Base-by-base conservation (phyloP, 345 rosid genomes). In the Populus ilicifolia region DNA sequence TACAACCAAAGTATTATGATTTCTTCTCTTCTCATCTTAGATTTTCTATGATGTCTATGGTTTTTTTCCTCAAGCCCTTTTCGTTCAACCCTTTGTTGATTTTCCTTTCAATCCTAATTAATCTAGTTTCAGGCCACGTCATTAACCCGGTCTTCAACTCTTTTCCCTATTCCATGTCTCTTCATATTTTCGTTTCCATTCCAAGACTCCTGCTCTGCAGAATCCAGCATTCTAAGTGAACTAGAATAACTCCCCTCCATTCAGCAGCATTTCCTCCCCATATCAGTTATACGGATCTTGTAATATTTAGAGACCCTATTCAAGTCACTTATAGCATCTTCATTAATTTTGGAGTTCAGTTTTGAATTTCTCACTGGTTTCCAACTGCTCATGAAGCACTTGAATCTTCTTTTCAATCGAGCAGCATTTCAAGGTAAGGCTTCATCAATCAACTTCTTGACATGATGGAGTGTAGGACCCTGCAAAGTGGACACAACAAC, bases 161-260 rank as follows among this genome's bases (percentile, higher is more conserved):
- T 72, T 78, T 80, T 64, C 80, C 75, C 77, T 77, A 74, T 77
- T 73, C 73, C 83, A 79, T 44, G 77, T 69, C 73, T 50, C 86
- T 70, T 86, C 86, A 75, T 82, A 82, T 77, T 83, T 87, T 52
- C 77, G 73, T 79, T 84, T 78, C 89, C 85, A 88, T 67, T 77
- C 84, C 70, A 84, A 75, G 87, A 80, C 41, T 85, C 91, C 67
- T 82, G 82, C 83, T 84, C 82, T 36, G 83, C 61, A 17, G 85
- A 82, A 70, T 85, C 89, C 75, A 86, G 33, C 59, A 74, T 80
- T 48, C 85, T 85, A 76, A 79, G 72, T 54, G 81, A 83, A 68
- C 82, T 67, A 36, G 86, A 87, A 43, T 72, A 83, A 23, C 87
- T 84, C 71, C 87, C 79, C 73, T 87, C 86, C 36, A 82, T 56